Conservation (phyloP, 129 eudicot species). For the Solidago caesia region DNA sequence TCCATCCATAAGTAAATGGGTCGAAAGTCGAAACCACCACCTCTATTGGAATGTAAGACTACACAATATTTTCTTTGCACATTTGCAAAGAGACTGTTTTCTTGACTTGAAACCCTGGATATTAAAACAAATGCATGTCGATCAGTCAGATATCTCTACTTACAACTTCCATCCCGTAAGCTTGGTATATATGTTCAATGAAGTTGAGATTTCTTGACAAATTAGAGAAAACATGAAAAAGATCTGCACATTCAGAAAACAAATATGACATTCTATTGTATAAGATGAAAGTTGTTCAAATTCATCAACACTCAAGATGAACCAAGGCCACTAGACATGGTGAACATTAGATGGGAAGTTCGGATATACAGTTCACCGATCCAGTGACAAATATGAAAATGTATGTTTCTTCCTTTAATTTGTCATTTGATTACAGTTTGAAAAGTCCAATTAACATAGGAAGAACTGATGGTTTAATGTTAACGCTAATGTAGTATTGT, state of each 20-base stretch:
- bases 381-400: not conserved
- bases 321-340: not conserved
- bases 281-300: constrained; percentile 22
- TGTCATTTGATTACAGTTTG: not conserved
- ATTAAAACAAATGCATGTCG: not conserved
- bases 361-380: not conserved
- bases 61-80: not conserved
- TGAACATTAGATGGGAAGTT: not conserved
- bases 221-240: constrained; percentile 71
- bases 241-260: constrained; percentile 48
- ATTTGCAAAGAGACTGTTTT: not conserved
- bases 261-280: not conserved
- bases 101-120: not conserved
- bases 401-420: not conserved
- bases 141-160: constrained; percentile 22
- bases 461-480: not conserved
- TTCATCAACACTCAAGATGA: not conserved
- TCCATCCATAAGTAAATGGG: not conserved
- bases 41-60: not conserved
- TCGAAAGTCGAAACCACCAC: not conserved
- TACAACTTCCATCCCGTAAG: constrained; percentile 91
- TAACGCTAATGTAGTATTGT: not conserved
- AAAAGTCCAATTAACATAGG: not conserved
- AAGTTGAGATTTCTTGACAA: constrained; percentile 66
- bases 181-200: constrained; percentile 72